These are phyloP conservation scores for Geranium brycei DNA, from an alignment of 345 rosid genomes.

Conservation along the genomic window DNA sequence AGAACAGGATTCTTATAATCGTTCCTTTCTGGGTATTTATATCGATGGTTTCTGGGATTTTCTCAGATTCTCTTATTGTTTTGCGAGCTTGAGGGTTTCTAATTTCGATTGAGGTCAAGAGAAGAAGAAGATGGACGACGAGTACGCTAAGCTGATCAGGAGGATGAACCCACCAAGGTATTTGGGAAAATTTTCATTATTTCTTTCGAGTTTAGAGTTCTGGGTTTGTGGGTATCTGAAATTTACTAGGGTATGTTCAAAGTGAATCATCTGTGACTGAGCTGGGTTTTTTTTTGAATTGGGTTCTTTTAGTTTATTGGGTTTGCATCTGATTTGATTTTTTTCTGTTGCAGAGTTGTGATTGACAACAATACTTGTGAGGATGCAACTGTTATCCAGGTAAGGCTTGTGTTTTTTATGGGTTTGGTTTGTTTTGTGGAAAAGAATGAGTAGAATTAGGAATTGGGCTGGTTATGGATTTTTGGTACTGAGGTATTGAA, in stretches of 20 bases:
- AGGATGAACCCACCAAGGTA: conserved; percentile 90
- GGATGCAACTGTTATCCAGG: conserved; percentile 75
- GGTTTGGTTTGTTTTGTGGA: not conserved
- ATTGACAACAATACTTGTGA: conserved; percentile 53
- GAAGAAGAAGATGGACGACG: conserved; percentile 43
- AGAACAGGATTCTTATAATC: not conserved
- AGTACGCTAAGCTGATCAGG: conserved; percentile 71
- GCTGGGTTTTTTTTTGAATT: not conserved
- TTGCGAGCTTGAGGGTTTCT: not conserved
- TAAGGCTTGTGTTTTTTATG: conserved; percentile 1
- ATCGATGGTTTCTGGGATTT: conserved; percentile 4
- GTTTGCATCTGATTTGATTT: conserved; percentile 2
- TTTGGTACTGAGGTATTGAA: not conserved
- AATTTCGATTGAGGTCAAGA: not conserved
- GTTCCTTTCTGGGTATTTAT: not conserved
- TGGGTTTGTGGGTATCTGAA: no score
- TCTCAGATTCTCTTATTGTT: not conserved
- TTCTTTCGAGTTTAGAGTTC: not conserved
- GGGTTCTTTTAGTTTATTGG: not conserved
- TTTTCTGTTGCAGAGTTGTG: conserved; percentile 48
- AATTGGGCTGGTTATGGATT: not conserved
- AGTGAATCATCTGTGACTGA: no score
- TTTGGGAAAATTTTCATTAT: not conserved
- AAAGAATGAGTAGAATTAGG: not conserved
- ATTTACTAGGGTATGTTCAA: no score